Evolutionary conservation across 2,329 filamentous ascomycete genomes (phyloP).

Genomic region (Aspergillus sclerotialis): DNA sequence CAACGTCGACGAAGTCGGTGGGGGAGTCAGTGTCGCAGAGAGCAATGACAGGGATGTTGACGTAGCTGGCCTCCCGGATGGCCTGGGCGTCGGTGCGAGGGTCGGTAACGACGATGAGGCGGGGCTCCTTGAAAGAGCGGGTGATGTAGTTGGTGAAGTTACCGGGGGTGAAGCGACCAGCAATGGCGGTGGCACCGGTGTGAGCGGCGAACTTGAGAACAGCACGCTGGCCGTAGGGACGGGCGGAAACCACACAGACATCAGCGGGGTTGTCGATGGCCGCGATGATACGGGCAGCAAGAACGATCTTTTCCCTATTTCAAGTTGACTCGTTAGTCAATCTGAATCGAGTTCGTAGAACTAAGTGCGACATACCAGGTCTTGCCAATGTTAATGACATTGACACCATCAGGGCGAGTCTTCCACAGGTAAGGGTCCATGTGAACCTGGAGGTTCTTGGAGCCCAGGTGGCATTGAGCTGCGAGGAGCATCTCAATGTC

Average conservation of each 20-base stretch:
- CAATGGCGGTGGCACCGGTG: conserved; percentile 96
- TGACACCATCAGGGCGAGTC: conserved; percentile 96
- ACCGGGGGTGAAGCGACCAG: conserved; percentile 99
- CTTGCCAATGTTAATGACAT: conserved; percentile 99
- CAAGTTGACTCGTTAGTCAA: conserved; percentile 16
- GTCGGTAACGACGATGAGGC: conserved; percentile 98
- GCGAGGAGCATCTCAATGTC: conserved; percentile 99
- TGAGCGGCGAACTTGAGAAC: conserved; percentile 99
- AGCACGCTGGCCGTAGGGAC: conserved; percentile 98
- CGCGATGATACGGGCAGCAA: conserved; percentile 97
- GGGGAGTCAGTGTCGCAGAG: conserved; percentile 99
- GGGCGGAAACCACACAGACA: conserved; percentile 98
- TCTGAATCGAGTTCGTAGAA: conserved; percentile 1
- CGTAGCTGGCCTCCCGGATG: conserved; percentile 99
- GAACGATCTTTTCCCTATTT: conserved; percentile 95
- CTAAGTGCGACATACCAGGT: conserved; percentile 66
- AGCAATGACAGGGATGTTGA: conserved; percentile 99
- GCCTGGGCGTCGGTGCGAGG: conserved; percentile 99
- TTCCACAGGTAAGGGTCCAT: conserved; percentile 99
- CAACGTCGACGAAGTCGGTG: conserved; percentile 98
- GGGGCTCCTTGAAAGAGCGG: conserved; percentile 99
- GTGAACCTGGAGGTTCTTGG: conserved; percentile 99
- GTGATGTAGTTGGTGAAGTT: conserved; percentile 99
- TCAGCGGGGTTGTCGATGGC: conserved; percentile 99
- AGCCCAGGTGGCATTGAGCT: conserved; percentile 92